Base-by-base conservation (phyloP, 2,329 filamentous ascomycete species). In the Calycina marina region DNA sequence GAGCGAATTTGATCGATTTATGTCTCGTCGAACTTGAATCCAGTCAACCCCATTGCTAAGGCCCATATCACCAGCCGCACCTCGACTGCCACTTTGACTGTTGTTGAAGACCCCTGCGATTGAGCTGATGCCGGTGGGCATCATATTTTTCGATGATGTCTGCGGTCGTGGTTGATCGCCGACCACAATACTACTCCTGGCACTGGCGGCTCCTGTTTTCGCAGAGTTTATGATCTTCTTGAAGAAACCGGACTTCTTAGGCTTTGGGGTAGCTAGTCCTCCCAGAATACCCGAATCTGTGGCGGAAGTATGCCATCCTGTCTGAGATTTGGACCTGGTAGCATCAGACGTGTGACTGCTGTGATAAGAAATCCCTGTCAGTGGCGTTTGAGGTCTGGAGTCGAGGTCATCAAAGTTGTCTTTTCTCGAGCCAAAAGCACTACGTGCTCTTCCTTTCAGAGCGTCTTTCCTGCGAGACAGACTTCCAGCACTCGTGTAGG, bases 1-100 rank as follows among this genome's bases (percentile, higher is more conserved):
- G 22, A 94, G 64, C 0, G 88, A 90, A 50, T 93, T 96, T 3
- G 88, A 93, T 20, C 90, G 72, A 55, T 98, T 96, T 28, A 98
- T 79, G 56, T 98, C 92, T 28, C 90, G 74, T 20, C 90, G 78
- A 14, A 96, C 85, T 53, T 96, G 86, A n/a, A 98, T 85, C 86
- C 90, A 98, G 53, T 96, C 88, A 10, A 81, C 68, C 1, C 64
- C 61, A 45, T 59, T 53, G 22, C 61, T 67, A 5, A 79, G 55
- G 2, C 79, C 83, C 67, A 79, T 79, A 12, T 92, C 84, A 35
- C 70, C 67, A 10, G 73, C 68, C 4, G 67, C 58, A 40, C 73
- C 69, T 28, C 32, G 32, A 15, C 22, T 31, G 14, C 62, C 14
- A 9, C 20, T 22, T 14, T 29, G 61, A 34, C 50, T 56, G 36